phyloP scores from a whole-genome alignment of 495 filamentous ascomycete genomes.

The Trichoderma erinaceum region DNA sequence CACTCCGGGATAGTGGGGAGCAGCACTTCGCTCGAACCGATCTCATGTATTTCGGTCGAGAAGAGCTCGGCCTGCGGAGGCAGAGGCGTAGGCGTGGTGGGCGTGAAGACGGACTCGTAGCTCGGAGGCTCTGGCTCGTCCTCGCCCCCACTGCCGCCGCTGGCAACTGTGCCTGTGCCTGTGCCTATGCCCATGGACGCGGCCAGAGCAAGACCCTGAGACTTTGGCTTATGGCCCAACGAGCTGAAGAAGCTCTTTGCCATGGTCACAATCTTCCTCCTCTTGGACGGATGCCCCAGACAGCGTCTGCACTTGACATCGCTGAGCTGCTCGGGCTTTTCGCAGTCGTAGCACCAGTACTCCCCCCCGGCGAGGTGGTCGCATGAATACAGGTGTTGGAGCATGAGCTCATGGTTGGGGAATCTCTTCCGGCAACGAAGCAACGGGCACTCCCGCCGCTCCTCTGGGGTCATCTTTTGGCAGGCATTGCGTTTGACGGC shows the following conservation, averaged over 20 bases:
- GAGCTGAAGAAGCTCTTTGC: constrained; percentile 45
- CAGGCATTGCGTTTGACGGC: constrained; percentile 44
- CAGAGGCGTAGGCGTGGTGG: neutral
- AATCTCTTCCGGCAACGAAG: constrained; percentile 36
- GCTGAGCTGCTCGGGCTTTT: constrained; percentile 42
- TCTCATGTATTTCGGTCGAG: constrained; percentile 38
- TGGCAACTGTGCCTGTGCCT: neutral
- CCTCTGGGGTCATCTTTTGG: constrained; percentile 33
- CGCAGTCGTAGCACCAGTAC: constrained; percentile 44
- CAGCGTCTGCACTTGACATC: constrained; percentile 42
- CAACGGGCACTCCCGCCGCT: constrained; percentile 40
- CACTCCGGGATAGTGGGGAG: constrained; percentile 17
- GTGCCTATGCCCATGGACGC: neutral
- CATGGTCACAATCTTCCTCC: constrained; percentile 41
- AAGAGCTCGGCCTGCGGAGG: constrained; percentile 30
- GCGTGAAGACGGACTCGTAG: constrained; percentile 34
- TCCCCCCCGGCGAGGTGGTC: constrained; percentile 37
- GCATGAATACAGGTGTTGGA: constrained; percentile 38
- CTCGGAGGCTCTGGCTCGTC: constrained; percentile 29
- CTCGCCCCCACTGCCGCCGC: neutral
- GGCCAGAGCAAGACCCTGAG: neutral
- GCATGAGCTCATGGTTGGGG: constrained; percentile 40
- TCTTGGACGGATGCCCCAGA: constrained; percentile 39
- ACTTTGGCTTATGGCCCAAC: constrained; percentile 34
- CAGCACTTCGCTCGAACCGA: constrained; percentile 37